Evolutionary conservation across 495 filamentous ascomycete genomes (phyloP).

Genomic region (Hypomontagnella monticulosa): DNA sequence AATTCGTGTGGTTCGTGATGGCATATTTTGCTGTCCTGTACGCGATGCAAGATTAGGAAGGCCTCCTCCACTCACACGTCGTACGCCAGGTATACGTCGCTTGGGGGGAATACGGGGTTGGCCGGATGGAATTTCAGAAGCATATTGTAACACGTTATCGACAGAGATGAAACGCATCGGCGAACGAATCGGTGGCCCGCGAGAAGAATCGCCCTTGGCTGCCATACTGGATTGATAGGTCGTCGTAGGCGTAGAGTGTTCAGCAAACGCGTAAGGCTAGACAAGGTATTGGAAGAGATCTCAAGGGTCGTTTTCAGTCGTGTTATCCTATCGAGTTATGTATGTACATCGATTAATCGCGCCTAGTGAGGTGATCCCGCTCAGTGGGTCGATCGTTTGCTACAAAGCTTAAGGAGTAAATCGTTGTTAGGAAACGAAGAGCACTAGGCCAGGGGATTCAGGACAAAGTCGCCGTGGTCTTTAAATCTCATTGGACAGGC

Average conservation of each 20-base stretch:
- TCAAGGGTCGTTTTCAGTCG: neutral
- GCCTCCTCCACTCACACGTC: slow-evolving; percentile 52
- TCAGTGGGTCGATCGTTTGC: neutral
- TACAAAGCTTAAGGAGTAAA: neutral
- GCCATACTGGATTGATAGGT: slow-evolving; percentile 32
- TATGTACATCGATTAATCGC: neutral
- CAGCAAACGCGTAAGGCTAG: neutral
- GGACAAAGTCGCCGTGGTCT: no score
- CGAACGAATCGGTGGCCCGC: slow-evolving; percentile 41
- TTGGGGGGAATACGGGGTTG: slow-evolving; percentile 81
- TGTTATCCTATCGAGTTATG: neutral
- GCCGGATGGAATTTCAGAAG: slow-evolving; percentile 93
- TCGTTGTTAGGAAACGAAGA: neutral
- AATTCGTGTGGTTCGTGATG: slow-evolving; percentile 87
- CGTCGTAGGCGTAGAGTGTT: neutral
- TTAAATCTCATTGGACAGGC: no score
- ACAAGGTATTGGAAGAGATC: neutral
- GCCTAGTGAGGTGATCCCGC: neutral
- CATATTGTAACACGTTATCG: slow-evolving; percentile 93
- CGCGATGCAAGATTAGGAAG: slow-evolving; percentile 56
- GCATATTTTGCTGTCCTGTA: slow-evolving; percentile 76
- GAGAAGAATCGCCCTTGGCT: slow-evolving; percentile 35
- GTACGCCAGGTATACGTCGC: slow-evolving; percentile 54
- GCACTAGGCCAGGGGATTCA: no score
- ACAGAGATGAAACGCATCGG: slow-evolving; percentile 89